Conservation (phyloP, 139 green algal genomes). For the Chlamydomonas asymmetrica region DNA sequence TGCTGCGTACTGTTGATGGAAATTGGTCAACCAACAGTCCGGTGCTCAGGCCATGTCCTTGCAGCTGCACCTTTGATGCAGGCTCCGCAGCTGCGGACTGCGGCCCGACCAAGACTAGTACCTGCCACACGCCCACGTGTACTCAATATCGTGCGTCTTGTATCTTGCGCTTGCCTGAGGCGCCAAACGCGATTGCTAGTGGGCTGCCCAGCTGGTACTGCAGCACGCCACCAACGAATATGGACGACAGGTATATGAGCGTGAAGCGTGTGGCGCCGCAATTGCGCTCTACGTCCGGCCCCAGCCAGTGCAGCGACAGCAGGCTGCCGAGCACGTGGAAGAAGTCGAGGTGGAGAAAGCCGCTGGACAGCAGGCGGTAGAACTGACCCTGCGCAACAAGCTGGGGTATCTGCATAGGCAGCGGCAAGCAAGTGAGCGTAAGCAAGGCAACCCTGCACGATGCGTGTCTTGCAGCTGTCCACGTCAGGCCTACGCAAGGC, state of each 20-base stretch:
- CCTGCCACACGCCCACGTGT: too few species aligned
- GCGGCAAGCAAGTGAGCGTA: background rate
- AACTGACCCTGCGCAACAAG: background rate
- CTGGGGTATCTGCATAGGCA: background rate
- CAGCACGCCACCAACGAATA: background rate
- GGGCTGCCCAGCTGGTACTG: constrained; percentile 7
- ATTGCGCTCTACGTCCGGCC: constrained; percentile 4
- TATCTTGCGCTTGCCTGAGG: constrained; percentile 9
- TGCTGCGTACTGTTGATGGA: too few species aligned
- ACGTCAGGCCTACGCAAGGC: background rate
- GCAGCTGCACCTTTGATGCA: too few species aligned
- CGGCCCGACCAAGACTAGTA: too few species aligned
- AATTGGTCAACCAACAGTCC: too few species aligned
- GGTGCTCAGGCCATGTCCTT: too few species aligned
- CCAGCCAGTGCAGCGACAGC: constrained; percentile 28
- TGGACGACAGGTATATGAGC: constrained; percentile 3
- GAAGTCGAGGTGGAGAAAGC: constrained; percentile 22
- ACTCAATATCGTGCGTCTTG: too few species aligned
- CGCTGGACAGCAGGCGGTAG: constrained; percentile 19
- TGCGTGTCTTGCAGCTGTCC: background rate
- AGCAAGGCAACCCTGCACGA: background rate
- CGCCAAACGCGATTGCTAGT: background rate
- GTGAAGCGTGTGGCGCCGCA: constrained; percentile 10
- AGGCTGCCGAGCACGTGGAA: constrained; percentile 21
- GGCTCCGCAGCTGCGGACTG: too few species aligned